A percentile compares a stretch with the other conserved stretches of the same genome.
Conservation (phyloP, 2,329 filamentous ascomycete species). For the Kalaharituber pfeilii region DNA sequence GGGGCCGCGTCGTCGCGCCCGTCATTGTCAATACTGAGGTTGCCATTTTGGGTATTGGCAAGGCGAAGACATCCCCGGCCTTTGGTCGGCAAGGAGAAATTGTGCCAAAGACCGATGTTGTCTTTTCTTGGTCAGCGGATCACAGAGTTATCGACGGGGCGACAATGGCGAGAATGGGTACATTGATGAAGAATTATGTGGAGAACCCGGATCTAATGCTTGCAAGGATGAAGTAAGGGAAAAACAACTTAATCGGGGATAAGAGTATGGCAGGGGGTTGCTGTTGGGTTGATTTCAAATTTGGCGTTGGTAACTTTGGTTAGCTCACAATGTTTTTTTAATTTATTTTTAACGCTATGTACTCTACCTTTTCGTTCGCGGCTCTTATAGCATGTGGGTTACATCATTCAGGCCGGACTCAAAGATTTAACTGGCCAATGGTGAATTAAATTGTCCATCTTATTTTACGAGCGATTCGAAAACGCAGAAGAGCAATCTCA, state of each 20-base stretch:
- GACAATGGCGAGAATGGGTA: conserved; percentile 80
- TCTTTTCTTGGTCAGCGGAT: conserved; percentile 60
- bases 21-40: conserved; percentile 84
- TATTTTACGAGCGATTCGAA: no score
- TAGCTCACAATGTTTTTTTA: not conserved
- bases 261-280: not conserved
- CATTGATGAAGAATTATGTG: conserved; percentile 57
- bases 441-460: no score
- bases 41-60: conserved; percentile 76
- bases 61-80: conserved; percentile 61
- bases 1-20: conserved; percentile 77
- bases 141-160: conserved; percentile 89
- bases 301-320: not conserved
- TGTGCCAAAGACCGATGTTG: conserved; percentile 60
- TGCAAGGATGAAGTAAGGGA: conserved; percentile 50
- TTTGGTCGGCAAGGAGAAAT: conserved; percentile 44
- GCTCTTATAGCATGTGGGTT: no score
- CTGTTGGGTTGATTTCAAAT: not conserved
- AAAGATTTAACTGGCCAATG: no score
- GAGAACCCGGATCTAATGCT: conserved; percentile 81
- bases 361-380: no score
- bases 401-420: no score
- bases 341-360: no score
- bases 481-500: no score
- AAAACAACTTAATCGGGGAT: no score